phyloP scores from a whole-genome alignment of 2,329 filamentous ascomycete species.

The Paramyrothecium sp. region DNA sequence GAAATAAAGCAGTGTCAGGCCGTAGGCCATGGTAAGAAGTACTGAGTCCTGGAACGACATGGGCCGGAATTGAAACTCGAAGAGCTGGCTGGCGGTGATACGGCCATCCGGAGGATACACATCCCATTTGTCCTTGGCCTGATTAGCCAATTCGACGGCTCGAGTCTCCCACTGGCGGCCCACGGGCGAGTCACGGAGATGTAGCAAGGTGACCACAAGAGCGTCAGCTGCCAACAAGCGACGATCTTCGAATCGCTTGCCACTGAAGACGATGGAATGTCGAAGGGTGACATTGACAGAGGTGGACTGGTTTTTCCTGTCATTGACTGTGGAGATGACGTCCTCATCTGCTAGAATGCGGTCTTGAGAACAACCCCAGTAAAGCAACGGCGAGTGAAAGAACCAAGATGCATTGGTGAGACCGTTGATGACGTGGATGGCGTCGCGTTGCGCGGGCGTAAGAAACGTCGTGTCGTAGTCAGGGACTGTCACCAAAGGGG shows the following conservation, averaged over 20 bases:
- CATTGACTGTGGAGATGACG: conserved; percentile 68
- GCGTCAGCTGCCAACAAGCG: conserved; percentile 71
- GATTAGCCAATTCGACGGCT: conserved; percentile 49
- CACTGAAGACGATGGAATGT: conserved; percentile 78
- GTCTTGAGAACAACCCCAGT: conserved; percentile 69
- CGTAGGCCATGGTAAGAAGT: conserved; percentile 64
- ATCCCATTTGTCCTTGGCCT: conserved; percentile 55
- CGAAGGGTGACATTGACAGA: conserved; percentile 72
- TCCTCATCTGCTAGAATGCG: conserved; percentile 59
- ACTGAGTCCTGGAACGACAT: conserved; percentile 66
- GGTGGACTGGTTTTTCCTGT: conserved; percentile 58
- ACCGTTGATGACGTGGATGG: conserved; percentile 58
- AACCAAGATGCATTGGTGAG: conserved; percentile 67
- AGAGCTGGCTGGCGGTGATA: conserved; percentile 58
- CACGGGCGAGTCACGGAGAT: conserved; percentile 63
- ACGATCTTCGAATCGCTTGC: conserved; percentile 71
- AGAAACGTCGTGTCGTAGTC: conserved; percentile 34
- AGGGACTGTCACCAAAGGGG: conserved; percentile 4
- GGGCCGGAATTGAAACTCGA: conserved; percentile 77
- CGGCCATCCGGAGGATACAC: conserved; percentile 61
- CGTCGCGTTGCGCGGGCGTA: conserved; percentile 46
- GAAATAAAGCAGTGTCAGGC: conserved; percentile 63
- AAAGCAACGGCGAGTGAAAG: conserved; percentile 79
- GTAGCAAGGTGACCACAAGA: conserved; percentile 73
- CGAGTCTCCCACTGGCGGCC: conserved; percentile 65